Evolutionary conservation across 2,329 filamentous ascomycete species (phyloP), one percentile per base, ranked within the genome.

Genomic region (Emmonsia crescens): DNA sequence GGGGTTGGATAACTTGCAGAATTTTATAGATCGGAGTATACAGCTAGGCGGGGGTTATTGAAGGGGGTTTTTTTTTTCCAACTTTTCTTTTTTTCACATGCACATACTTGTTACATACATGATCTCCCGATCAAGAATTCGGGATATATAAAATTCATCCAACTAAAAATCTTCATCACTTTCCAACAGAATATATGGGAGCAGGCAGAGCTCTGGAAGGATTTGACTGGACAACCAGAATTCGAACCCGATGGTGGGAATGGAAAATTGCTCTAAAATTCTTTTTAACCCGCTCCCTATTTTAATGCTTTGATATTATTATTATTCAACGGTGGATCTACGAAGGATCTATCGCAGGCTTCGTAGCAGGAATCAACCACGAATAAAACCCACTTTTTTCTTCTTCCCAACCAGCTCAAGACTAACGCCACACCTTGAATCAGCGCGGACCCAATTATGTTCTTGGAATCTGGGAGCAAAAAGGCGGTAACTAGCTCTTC

Each of bases 201-300:
- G n/a, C 9, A 12, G n/a, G n/a, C n/a, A n/a, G n/a, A n/a, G n/a
- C n/a, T n/a, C n/a, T n/a, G n/a, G n/a, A n/a, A 46, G 44, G 3
- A 19, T 12, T 46, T 10, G 3, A 3, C 44, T 46, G n/a, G 10
- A n/a, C n/a, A n/a, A n/a, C n/a, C n/a, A n/a, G n/a, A n/a, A 24
- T 46, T 46, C 8, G 24, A 21, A 5, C 24, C 16, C 19, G 14
- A 31, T 29, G 48, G 27, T 1, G 16, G 27, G 48, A 16, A 31
- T 27, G 27, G 14, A 51, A 51, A 51, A 29, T 51, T 46, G 61
- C 61, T 60, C 46, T 61, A 51, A 63, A 65, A 59, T 56, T 27
- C 21, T 19, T 44, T 46, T 44, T n/a, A n/a, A n/a, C n/a, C n/a
- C n/a, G n/a, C n/a, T n/a, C n/a, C n/a, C n/a, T n/a, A n/a, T n/a